Conservation (phyloP, 1,284 basidiomycete species). For the Boletus mariae region DNA sequence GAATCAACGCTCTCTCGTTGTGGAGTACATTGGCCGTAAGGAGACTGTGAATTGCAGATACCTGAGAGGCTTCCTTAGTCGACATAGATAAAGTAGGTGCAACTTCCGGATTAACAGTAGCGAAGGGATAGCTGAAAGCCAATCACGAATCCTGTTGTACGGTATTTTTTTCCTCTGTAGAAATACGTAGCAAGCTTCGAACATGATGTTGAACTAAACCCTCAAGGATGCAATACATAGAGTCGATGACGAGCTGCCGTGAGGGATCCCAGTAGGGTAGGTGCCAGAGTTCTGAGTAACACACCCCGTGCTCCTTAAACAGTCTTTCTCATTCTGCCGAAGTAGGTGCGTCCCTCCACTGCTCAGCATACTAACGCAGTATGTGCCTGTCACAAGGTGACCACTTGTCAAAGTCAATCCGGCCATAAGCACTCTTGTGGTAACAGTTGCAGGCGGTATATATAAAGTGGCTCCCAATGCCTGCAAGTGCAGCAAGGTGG, state of each 20-base stretch:
- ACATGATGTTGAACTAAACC: neutral
- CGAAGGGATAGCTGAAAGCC: too few species aligned
- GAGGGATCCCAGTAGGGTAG: neutral
- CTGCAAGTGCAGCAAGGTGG: conserved; percentile 5
- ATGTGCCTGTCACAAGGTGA: neutral
- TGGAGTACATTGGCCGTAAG: too few species aligned
- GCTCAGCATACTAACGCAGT: neutral
- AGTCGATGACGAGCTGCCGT: neutral
- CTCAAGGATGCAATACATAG: neutral
- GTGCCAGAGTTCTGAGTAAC: neutral
- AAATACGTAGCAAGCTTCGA: neutral
- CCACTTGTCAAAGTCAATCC: neutral
- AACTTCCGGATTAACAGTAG: too few species aligned
- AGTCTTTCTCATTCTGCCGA: neutral
- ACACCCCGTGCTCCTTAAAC: neutral
- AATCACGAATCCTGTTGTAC: too few species aligned
- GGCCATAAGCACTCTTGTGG: conserved; percentile 3
- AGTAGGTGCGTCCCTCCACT: neutral
- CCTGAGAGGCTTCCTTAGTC: too few species aligned
- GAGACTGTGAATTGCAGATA: too few species aligned
- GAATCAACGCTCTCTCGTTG: too few species aligned
- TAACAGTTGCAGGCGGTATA: conserved; percentile 12
- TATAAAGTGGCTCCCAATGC: conserved; percentile 11
- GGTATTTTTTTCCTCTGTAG: too few species aligned
- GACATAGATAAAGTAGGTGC: too few species aligned